Evolutionary conservation across 2,329 filamentous ascomycete genomes (phyloP), one percentile per base, ranked within the genome.

Genomic region (Huntiella decipiens): DNA sequence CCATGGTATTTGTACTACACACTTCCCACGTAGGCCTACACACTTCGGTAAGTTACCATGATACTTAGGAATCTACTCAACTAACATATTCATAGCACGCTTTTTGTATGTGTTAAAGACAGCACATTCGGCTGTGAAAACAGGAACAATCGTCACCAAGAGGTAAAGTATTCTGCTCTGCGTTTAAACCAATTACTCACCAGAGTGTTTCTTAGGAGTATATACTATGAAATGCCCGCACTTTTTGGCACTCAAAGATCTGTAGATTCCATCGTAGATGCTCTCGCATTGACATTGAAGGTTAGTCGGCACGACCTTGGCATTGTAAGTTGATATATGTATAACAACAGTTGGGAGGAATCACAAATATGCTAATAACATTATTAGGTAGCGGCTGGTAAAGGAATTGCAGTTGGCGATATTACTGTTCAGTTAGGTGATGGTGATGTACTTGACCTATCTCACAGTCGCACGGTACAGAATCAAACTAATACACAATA

Each of bases 191-290:
- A 33, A 32, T 31, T n/a, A 13, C 22, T 42, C 39, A 15, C 17
- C 5, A 11, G 6, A 3, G 41, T 19, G 43, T 5, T 7, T 17
- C 5, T 11, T 19, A 88, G 83, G 51, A 82, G 83, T 54, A 76
- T 92, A 3, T 92, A 79, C 58, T 92, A 92, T 56, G 75, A 82
- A 53, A 71, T 86, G 52, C 74, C 78, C 4, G 69, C 75, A 7
- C 63, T 92, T 0, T 92, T 91, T 55, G 66, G 68, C 15, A 76
- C 66, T 43, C 84, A 91, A 57, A 56, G 60, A 12, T 66, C 74
- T 11, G 81, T 91, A 0, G 78, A 91, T 56, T 66, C 68, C 28
- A 73, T 83, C 39, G 72, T 91, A 0, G 81, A 91, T 54, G 77
- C 82, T 51, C 61, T 92, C 33, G 80, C 82, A 0, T 74, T 69